A percentile compares a stretch with the other conserved stretches of the same genome.
Conservation (phyloP, 108 stramenopile species). For the Aurantiochytrium sp. region DNA sequence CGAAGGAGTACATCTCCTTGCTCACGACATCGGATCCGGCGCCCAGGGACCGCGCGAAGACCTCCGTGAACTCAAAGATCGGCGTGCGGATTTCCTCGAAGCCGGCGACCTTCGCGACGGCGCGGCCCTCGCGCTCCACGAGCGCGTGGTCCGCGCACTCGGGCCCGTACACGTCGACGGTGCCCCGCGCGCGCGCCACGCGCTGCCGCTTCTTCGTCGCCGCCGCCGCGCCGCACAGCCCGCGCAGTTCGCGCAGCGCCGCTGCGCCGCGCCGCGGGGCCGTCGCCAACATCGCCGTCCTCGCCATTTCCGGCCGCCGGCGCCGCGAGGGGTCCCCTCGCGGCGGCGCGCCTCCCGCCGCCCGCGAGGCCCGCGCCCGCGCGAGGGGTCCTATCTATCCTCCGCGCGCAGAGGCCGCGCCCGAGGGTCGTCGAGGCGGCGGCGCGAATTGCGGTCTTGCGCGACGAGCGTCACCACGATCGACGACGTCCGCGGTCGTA, state of each 20-base stretch:
- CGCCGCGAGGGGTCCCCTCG: too few relatives aligned
- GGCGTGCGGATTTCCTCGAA: constrained; percentile 24
- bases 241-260: not conserved
- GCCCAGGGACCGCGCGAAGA: not conserved
- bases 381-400: too few relatives aligned
- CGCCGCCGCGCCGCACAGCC: not conserved
- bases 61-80: not conserved
- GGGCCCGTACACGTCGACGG: not conserved
- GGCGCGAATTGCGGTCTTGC: too few relatives aligned
- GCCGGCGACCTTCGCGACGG: not conserved
- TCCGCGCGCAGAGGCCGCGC: too few relatives aligned
- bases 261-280: not conserved
- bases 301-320: too few relatives aligned
- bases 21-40: constrained; percentile 15
- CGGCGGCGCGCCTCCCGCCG: too few relatives aligned
- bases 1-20: constrained; percentile 27
- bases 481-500: too few relatives aligned
- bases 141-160: constrained; percentile 1
- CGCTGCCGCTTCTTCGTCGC: not conserved
- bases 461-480: too few relatives aligned
- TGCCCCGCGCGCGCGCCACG: not conserved
- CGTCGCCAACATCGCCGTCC: not conserved
- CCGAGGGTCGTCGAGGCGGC: too few relatives aligned
- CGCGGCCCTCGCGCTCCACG: not conserved
- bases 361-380: too few relatives aligned